Conservation (phyloP, 2,329 filamentous ascomycete species). For the Penicillium digitatum region DNA sequence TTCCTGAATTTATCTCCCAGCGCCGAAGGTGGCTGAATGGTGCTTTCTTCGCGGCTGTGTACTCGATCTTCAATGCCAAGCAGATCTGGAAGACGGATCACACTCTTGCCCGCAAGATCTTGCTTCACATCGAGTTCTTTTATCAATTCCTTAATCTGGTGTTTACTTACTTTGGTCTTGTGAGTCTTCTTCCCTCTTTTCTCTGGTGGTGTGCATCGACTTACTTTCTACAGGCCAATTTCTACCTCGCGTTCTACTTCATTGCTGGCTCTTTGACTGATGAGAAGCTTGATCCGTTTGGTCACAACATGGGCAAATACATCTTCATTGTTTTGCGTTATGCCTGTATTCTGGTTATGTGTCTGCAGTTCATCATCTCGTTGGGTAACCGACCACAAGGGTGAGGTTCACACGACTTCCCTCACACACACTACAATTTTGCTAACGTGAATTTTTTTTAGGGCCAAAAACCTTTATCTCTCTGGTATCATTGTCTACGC, state of each 20-base stretch:
- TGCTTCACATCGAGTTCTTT: conserved; percentile 90
- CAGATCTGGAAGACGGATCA: conserved; percentile 95
- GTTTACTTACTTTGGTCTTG: conserved; percentile 95
- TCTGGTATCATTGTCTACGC: conserved; percentile 83
- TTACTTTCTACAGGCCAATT: conserved; percentile 64
- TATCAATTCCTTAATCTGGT: conserved; percentile 90
- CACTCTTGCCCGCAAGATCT: conserved; percentile 78
- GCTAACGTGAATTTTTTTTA: conserved; percentile 19
- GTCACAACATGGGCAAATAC: conserved; percentile 74
- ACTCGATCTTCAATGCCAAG: conserved; percentile 89
- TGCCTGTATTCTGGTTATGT: conserved; percentile 78
- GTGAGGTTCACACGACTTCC: conserved; percentile 33
- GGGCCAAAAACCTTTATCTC: conserved; percentile 82
- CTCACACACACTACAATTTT: not conserved
- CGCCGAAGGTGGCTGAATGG: conserved; percentile 96
- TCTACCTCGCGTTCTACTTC: conserved; percentile 98
- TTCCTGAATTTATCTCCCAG: conserved; percentile 96
- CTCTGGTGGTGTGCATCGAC: not conserved
- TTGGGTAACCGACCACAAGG: conserved; percentile 96
- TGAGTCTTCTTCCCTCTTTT: conserved; percentile 23
- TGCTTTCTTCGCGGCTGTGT: conserved; percentile 97
- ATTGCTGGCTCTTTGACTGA: conserved; percentile 87
- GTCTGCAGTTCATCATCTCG: conserved; percentile 91
- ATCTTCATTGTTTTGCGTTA: conserved; percentile 88
- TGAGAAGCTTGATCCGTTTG: conserved; percentile 78